phyloP scores from a whole-genome alignment of 202 grass and related monocot species.

The Schoenoplectus tabernaemontani region DNA sequence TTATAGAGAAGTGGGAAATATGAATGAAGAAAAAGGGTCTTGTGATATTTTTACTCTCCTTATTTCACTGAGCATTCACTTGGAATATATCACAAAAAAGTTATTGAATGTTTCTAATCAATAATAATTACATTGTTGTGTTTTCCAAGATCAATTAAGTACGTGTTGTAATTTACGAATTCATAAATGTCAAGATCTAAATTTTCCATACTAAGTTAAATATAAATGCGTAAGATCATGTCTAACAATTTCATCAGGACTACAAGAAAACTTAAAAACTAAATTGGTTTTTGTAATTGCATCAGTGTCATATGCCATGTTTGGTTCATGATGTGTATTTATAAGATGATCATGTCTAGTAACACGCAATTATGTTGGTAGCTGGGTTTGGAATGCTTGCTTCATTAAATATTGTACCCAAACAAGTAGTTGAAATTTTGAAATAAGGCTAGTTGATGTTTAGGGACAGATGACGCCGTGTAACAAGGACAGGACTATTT shows the following conservation, averaged over 20 bases:
- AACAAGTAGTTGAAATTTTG: background rate
- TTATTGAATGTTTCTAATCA: too few species aligned
- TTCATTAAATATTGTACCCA: background rate
- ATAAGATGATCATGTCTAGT: background rate
- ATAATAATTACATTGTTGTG: too few species aligned
- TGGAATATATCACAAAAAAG: background rate
- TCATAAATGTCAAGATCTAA: background rate
- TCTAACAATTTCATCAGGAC: background rate
- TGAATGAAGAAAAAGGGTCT: background rate
- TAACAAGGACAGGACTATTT: background rate
- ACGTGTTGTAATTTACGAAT: background rate
- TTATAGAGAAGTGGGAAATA: background rate
- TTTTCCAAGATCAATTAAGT: background rate
- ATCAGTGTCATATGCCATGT: background rate
- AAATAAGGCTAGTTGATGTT: background rate
- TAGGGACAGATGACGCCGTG: background rate
- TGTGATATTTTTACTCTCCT: background rate
- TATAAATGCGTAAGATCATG: background rate
- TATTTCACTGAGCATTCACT: background rate
- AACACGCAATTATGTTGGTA: background rate
- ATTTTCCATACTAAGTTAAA: background rate
- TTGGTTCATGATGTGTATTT: background rate
- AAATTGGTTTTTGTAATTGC: background rate
- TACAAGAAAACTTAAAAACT: background rate
- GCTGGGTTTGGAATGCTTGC: background rate